Percentiles rank a stretch among this genome's conserved stretches.
These are phyloP conservation scores for Candida easanensis DNA, from an alignment of 805 yeast species.

Conservation along the genomic window DNA sequence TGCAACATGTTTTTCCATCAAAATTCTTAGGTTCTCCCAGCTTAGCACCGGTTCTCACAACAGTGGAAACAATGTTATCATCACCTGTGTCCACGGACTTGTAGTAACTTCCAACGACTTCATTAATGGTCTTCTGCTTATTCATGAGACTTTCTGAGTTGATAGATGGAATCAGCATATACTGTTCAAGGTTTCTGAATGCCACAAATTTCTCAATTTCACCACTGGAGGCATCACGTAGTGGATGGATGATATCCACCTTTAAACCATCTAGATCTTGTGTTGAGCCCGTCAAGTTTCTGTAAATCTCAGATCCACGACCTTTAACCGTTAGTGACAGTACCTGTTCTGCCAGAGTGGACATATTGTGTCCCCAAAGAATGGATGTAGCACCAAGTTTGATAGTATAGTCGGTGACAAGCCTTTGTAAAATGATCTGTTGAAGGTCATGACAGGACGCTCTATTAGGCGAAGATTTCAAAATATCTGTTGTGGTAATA, in stretches of 20 bases:
- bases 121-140: conserved; percentile 78
- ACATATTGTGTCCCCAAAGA: conserved; percentile 76
- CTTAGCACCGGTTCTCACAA: conserved; percentile 84
- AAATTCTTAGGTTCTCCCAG: conserved; percentile 46
- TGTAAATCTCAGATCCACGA: conserved; percentile 68
- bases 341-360: conserved; percentile 76
- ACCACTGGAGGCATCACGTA: conserved; percentile 68
- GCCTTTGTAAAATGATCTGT: conserved; percentile 42
- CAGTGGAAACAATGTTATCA: conserved; percentile 89
- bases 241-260: conserved; percentile 59
- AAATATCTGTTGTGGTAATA: conserved; percentile 31
- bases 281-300: conserved; percentile 44
- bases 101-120: conserved; percentile 72
- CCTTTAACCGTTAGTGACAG: conserved; percentile 82
- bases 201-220: conserved; percentile 61
- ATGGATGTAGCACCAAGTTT: conserved; percentile 50
- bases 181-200: conserved; percentile 26
- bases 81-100: conserved; percentile 69
- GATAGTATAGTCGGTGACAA: conserved; percentile 46
- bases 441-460: conserved; percentile 67
- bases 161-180: conserved; percentile 21
- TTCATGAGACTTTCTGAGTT: conserved; percentile 39
- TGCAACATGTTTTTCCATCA: conserved; percentile 39
- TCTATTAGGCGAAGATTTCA: conserved; percentile 43
- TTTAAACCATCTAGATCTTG: conserved; percentile 28